phyloP scores from a whole-genome alignment of 2,329 filamentous ascomycete genomes.

The Penicillium rolfsii region DNA sequence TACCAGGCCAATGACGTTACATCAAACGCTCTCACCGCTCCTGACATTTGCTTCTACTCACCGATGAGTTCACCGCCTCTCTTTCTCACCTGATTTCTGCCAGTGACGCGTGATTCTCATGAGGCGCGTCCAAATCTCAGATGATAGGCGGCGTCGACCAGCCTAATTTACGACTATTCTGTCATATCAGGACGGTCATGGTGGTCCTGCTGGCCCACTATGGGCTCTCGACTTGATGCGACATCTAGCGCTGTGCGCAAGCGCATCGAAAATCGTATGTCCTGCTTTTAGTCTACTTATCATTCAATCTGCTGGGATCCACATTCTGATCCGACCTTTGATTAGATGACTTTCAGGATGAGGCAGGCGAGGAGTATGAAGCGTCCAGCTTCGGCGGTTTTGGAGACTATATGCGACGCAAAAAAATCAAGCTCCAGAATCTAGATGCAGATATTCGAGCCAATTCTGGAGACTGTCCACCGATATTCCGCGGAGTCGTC shows the following conservation, averaged over 20 bases:
- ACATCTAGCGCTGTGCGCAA: constrained; percentile 65
- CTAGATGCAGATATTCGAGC: constrained; percentile 80
- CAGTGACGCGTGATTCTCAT: constrained; percentile 23
- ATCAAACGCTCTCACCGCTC: constrained; percentile 19
- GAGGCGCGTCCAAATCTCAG: constrained; percentile 6
- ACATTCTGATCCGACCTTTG: constrained; percentile 16
- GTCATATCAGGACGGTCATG: constrained; percentile 23
- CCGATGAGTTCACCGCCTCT: constrained; percentile 21
- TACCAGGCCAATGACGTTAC: constrained; percentile 22
- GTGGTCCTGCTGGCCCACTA: constrained; percentile 40
- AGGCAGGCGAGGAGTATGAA: constrained; percentile 89
- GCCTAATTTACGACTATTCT: neutral
- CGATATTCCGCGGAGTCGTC: constrained; percentile 88
- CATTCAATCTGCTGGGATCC: neutral
- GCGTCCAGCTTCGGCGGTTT: constrained; percentile 87
- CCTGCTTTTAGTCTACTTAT: neutral
- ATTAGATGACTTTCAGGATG: constrained; percentile 72
- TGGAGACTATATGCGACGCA: constrained; percentile 86
- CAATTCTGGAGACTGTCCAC: constrained; percentile 69
- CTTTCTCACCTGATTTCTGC: constrained; percentile 17
- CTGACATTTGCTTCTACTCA: constrained; percentile 18
- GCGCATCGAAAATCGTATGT: constrained; percentile 62
- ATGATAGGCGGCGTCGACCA: neutral
- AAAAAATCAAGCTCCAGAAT: constrained; percentile 97
- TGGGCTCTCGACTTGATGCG: constrained; percentile 65